phyloP scores from a whole-genome alignment of 768 basidiomycete species.

The Sutorius australiensis region DNA sequence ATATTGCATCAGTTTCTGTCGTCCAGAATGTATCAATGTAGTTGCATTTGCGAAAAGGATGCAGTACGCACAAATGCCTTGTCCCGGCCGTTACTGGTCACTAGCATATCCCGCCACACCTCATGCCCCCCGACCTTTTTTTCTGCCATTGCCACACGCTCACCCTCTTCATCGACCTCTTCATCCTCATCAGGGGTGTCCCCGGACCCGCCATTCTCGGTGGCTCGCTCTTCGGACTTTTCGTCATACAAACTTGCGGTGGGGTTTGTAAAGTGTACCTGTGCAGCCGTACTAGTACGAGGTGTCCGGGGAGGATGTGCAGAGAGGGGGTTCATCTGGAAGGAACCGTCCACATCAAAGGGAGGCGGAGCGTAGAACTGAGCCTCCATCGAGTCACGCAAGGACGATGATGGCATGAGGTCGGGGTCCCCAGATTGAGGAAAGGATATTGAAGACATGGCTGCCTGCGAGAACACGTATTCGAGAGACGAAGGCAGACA shows the following conservation, averaged over 20 bases:
- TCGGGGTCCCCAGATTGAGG: conserved; percentile 42
- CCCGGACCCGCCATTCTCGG: conserved; percentile 11
- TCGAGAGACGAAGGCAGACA: not conserved
- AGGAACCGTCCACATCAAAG: conserved; percentile 58
- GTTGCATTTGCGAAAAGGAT: not conserved
- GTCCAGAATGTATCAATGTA: conserved; percentile 1
- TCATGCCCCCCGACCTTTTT: conserved; percentile 56
- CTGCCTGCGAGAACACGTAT: not conserved
- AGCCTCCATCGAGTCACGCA: conserved; percentile 37
- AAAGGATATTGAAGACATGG: conserved; percentile 69
- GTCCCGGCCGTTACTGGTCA: conserved; percentile 76
- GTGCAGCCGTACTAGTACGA: conserved; percentile 32
- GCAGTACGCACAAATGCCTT: conserved; percentile 70
- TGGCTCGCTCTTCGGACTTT: conserved; percentile 37
- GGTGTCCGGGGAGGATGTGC: conserved; percentile 78
- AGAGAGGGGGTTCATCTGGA: conserved; percentile 81
- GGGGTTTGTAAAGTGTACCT: conserved; percentile 24
- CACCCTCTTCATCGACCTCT: conserved; percentile 50
- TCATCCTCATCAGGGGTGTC: conserved; percentile 32
- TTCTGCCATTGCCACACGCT: conserved; percentile 40
- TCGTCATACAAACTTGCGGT: conserved; percentile 38
- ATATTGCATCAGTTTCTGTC: conserved; percentile 85
- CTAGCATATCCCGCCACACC: conserved; percentile 76
- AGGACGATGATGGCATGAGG: conserved; percentile 37
- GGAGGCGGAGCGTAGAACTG: conserved; percentile 50